Base-by-base conservation (phyloP, 1,139 yeast species). In the Pichia sp. region DNA sequence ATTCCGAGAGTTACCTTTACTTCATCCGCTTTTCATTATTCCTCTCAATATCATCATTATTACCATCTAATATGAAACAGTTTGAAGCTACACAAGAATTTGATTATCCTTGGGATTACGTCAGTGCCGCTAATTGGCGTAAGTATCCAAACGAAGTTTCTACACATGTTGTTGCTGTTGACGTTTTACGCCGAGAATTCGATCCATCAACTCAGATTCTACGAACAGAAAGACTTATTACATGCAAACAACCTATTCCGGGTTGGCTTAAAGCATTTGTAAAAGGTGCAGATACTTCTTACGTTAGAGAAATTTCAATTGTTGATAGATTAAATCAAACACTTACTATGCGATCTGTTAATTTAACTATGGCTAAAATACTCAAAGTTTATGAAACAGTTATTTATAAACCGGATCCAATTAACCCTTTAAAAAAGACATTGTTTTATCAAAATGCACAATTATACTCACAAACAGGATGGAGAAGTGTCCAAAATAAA, bases 51-150 rank as follows among this genome's bases (percentile, higher is more conserved):
- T 23, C 19, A 11, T 8, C 6, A 10, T 13, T 36, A 4, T 32
- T 25, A 5, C 2, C 28, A 18, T 42, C 34, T 37, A 31, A 9
- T n/a, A 88, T 89, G 97, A 87, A 83, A 63, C 70, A 88, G 43
- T 88, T 86, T 57, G 77, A 76, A 39, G 73, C 85, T 32, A 62
- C 69, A 19, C 91, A 84, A 59, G 67, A 64, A 28, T 89, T 87
- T 62, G 68, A 76, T 47, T 89, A 89, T 56, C 76, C 94, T 0
- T 89, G 97, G 96, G 95, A 84, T 31, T 88, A 86, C 56, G 95
- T 91, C 16, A 84, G 95, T 1, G 89, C 95, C 0, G 97, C 97
- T 45, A 89, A 91, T 62, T 91, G 98, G 98, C 80, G 78, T 51
- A 91, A 91, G 57, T 91, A 91, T 63, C 98, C 98, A 14, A 91